These are phyloP conservation scores for Solanum gracilifrons DNA, from an alignment of 257 asterid genomes.

Conservation along the genomic window DNA sequence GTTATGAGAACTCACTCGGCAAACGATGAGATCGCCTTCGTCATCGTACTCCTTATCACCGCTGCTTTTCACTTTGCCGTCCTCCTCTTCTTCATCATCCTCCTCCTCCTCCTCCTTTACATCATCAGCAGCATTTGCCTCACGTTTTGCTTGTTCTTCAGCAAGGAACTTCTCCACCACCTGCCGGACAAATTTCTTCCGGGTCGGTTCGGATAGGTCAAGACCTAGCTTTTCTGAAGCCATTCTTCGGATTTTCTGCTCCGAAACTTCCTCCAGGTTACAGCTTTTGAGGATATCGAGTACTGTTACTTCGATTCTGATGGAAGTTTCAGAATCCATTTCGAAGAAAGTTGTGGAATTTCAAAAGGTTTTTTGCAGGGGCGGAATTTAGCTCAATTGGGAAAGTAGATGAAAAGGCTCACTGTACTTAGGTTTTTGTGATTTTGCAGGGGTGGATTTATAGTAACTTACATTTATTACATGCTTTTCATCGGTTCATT, in stretches of 20 bases:
- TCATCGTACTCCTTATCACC: conserved; percentile 67
- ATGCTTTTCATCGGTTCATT: neutral
- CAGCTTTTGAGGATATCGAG: conserved; percentile 49
- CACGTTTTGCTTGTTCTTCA: conserved; percentile 33
- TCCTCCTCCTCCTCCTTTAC: conserved; percentile 15
- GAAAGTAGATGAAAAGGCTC: neutral
- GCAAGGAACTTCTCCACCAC: conserved; percentile 65
- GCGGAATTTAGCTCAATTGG: neutral
- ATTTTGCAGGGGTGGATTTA: neutral
- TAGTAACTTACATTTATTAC: neutral
- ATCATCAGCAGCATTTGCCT: conserved; percentile 1
- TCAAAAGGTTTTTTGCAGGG: neutral
- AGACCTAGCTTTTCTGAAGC: conserved; percentile 70
- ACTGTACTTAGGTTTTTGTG: neutral
- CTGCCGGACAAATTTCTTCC: conserved; percentile 54
- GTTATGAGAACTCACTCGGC: conserved; percentile 44
- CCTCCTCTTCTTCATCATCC: conserved; percentile 16
- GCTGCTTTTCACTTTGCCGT: conserved; percentile 11
- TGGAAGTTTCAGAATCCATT: conserved; percentile 60
- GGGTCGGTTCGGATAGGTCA: conserved; percentile 58
- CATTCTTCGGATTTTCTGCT: conserved; percentile 64
- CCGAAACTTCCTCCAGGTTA: conserved; percentile 73
- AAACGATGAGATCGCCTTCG: conserved; percentile 74
- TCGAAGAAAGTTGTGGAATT: too few relatives aligned
- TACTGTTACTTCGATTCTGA: conserved; percentile 49